Conservation (phyloP, 163 green algal species). For the Prototheca cutis region DNA sequence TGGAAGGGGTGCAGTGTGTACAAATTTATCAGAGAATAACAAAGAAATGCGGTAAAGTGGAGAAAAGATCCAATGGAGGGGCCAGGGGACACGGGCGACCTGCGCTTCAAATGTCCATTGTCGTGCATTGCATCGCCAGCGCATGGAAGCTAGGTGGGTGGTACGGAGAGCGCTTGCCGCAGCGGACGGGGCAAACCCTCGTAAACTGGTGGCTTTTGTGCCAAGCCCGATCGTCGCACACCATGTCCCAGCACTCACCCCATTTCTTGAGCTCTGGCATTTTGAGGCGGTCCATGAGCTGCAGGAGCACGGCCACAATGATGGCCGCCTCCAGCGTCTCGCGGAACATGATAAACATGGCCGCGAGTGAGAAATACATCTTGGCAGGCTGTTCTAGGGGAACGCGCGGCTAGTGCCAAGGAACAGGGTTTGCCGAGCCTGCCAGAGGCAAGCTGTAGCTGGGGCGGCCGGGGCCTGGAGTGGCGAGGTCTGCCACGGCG, state of each 20-base stretch:
- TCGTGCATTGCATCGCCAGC: too few relatives aligned
- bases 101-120: too few relatives aligned
- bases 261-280: constrained; percentile 25
- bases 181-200: too few relatives aligned
- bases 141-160: too few relatives aligned
- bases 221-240: too few relatives aligned
- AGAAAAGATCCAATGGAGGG: too few relatives aligned
- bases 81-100: too few relatives aligned
- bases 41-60: too few relatives aligned
- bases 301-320: constrained; percentile 38
- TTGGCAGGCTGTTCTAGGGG: background rate
- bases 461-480: background rate
- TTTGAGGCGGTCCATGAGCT: constrained; percentile 34
- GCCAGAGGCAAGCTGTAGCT: background rate
- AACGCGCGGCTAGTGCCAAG: background rate
- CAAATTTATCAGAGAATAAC: too few relatives aligned
- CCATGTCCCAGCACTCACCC: constrained; percentile 15
- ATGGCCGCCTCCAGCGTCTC: constrained; percentile 38
- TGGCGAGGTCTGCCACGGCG: background rate
- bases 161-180: too few relatives aligned
- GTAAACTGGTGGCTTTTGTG: too few relatives aligned
- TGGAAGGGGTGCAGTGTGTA: too few relatives aligned
- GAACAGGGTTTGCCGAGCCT: background rate
- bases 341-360: constrained; percentile 38
- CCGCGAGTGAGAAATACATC: constrained; percentile 17